Evolutionary conservation across 2,329 filamentous ascomycete genomes (phyloP).

Genomic region (Kalmusia sp.): DNA sequence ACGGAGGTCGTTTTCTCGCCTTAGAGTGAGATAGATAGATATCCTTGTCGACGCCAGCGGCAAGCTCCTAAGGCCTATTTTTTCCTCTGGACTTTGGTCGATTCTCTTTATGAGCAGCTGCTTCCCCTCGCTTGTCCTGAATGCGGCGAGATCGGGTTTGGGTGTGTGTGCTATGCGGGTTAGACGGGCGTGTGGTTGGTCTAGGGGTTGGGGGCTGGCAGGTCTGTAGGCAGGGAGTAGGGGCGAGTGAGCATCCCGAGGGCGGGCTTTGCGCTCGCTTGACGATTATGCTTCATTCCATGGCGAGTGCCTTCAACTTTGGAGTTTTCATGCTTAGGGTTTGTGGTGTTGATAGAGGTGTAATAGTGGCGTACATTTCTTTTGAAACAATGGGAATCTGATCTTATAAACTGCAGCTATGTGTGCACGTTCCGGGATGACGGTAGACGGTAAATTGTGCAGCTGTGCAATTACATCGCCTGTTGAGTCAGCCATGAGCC

Average conservation of each 20-base stretch:
- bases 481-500: not conserved
- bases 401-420: not conserved
- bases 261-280: not conserved
- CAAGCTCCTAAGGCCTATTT: not conserved
- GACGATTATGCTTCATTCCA: slow-evolving; percentile 5
- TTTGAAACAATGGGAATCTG: not conserved
- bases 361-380: slow-evolving; percentile 7
- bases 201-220: not conserved
- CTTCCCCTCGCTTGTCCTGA: not conserved
- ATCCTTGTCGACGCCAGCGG: not conserved
- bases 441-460: no score
- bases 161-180: not conserved
- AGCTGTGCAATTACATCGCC: no score
- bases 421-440: no score
- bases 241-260: not conserved
- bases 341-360: slow-evolving; percentile 42
- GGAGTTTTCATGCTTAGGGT: slow-evolving; percentile 20
- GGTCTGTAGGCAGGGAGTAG: no score
- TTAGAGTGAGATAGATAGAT: slow-evolving; percentile 6
- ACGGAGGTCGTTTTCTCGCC: not conserved
- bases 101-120: not conserved
- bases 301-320: not conserved
- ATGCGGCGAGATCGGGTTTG: not conserved
- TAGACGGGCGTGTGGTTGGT: not conserved
- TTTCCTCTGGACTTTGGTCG: not conserved